phyloP scores from a whole-genome alignment of 148 eudicot species.

The Persicaria tinctoria region DNA sequence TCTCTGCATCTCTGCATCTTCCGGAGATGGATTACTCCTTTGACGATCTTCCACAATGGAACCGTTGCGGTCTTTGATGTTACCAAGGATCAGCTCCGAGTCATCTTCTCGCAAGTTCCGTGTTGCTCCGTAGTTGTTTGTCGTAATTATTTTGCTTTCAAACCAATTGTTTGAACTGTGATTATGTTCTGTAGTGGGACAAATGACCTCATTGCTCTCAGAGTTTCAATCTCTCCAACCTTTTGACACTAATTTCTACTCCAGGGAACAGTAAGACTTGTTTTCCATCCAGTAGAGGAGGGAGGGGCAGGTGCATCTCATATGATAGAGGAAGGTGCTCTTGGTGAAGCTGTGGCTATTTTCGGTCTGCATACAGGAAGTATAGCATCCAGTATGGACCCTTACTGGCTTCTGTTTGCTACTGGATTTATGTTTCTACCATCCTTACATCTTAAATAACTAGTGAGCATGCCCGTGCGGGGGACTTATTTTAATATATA shows the following conservation, averaged over 20 bases:
- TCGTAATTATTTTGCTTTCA: too few species aligned
- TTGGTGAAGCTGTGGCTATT: constrained; percentile 68
- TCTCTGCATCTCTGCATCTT: too few species aligned
- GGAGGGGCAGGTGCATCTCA: constrained; percentile 84
- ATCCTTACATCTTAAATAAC: too few species aligned
- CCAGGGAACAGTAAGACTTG: constrained; percentile 79
- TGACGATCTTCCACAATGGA: constrained; percentile 69
- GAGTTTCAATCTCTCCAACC: too few species aligned
- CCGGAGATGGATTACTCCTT: too few species aligned
- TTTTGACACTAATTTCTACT: not conserved
- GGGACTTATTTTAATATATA: too few species aligned
- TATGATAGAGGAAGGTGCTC: constrained; percentile 91
- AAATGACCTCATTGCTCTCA: too few species aligned
- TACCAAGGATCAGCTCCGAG: constrained; percentile 27
- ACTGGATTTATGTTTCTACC: too few species aligned
- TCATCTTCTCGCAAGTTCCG: not conserved
- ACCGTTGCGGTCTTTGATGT: constrained; percentile 46
- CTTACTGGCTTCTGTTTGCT: constrained; percentile 43
- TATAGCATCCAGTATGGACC: constrained; percentile 59
- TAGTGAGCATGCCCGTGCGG: too few species aligned
- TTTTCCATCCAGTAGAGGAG: constrained; percentile 94
- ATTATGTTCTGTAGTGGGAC: too few species aligned
- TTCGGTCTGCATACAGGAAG: constrained; percentile 88
- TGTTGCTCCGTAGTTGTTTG: too few species aligned
- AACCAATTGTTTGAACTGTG: too few species aligned